Percentiles rank a stretch among this genome's conserved stretches.
phyloP scores from a whole-genome alignment of 1,139 yeast species.

The Pichia sp. region DNA sequence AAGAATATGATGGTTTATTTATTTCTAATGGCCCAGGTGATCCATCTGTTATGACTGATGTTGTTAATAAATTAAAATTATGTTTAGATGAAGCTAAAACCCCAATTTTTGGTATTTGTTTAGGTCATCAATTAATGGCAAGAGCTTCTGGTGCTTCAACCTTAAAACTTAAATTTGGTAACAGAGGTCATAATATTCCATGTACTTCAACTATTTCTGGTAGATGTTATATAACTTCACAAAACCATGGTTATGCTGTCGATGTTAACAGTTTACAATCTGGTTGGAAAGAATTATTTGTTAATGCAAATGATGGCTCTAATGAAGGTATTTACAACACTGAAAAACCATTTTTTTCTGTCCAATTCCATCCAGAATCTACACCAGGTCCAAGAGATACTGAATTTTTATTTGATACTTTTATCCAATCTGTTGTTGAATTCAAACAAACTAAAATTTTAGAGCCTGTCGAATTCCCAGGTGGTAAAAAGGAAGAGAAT shows the following conservation, averaged over 20 bases:
- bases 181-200: constrained; percentile 99
- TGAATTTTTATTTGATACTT: constrained; percentile 92
- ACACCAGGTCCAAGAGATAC: constrained; percentile 99
- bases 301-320: constrained; percentile 94
- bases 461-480: constrained; percentile 84
- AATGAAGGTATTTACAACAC: constrained; percentile 97
- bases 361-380: constrained; percentile 98
- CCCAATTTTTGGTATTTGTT: constrained; percentile 94
- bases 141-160: constrained; percentile 95
- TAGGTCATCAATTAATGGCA: constrained; percentile 97
- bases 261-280: constrained; percentile 65
- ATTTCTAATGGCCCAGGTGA: constrained; percentile 99
- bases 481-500: constrained; percentile 73
- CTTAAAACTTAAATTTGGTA: constrained; percentile 90
- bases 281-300: constrained; percentile 93
- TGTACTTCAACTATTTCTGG: constrained; percentile 92
- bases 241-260: constrained; percentile 98
- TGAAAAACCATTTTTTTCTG: constrained; percentile 89
- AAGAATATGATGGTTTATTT: constrained; percentile 89
- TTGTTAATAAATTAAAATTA: constrained; percentile 51
- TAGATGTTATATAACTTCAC: constrained; percentile 97
- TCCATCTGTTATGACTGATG: constrained; percentile 74
- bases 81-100: constrained; percentile 59
- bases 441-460: constrained; percentile 45
- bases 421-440: constrained; percentile 75